phyloP scores from a whole-genome alignment of 179 eudicot species.

The Heliamphora pulchella region DNA sequence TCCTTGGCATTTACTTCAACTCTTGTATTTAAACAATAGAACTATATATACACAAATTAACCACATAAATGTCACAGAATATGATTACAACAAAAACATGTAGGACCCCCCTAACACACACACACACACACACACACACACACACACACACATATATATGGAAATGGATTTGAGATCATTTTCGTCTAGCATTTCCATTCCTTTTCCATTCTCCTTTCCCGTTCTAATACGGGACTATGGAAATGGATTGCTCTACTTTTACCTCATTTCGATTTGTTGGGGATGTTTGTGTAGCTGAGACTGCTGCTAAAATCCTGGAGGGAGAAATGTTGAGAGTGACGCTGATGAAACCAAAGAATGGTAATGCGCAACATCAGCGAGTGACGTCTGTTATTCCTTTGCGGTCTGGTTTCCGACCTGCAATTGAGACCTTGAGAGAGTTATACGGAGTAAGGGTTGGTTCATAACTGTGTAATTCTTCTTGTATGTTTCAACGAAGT shows the following conservation, averaged over 20 bases:
- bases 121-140: too few relatives aligned
- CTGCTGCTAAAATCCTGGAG: slow-evolving; percentile 52
- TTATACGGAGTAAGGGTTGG: slow-evolving; percentile 35
- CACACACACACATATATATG: too few relatives aligned
- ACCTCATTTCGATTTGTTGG: not conserved
- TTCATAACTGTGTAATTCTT: slow-evolving; percentile 16
- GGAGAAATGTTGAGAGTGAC: slow-evolving; percentile 76
- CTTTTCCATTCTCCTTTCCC: not conserved
- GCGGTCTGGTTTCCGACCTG: slow-evolving; percentile 62
- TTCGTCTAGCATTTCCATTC: not conserved
- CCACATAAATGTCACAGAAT: too few relatives aligned
- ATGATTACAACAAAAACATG: too few relatives aligned
- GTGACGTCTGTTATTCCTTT: slow-evolving; percentile 64
- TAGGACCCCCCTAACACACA: too few relatives aligned
- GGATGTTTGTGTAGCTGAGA: slow-evolving; percentile 38
- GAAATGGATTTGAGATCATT: not conserved
- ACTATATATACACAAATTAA: too few relatives aligned
- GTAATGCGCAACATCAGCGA: slow-evolving; percentile 68
- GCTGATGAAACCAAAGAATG: slow-evolving; percentile 68
- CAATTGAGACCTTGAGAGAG: slow-evolving; percentile 44
- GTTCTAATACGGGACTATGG: not conserved
- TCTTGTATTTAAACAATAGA: too few relatives aligned
- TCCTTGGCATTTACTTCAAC: not conserved
- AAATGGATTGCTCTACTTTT: too few relatives aligned
- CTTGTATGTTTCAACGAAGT: not conserved